A percentile compares a stretch with the other conserved stretches of the same genome.
These are phyloP conservation scores for Cercospora canescens DNA, from an alignment of 2,329 filamentous ascomycete species.

Conservation along the genomic window DNA sequence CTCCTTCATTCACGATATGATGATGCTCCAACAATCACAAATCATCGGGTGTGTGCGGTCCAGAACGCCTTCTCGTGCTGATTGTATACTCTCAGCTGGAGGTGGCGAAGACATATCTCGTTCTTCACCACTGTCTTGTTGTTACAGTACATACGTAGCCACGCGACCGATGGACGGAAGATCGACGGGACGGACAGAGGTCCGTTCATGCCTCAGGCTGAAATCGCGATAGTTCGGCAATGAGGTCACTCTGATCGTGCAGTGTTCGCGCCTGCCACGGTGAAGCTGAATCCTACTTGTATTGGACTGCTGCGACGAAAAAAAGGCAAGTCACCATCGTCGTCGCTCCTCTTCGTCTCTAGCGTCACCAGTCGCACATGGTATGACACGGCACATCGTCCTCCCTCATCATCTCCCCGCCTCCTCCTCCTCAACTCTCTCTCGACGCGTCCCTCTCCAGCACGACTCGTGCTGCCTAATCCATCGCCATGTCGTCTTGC, in stretches of 20 bases:
- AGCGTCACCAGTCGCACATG: not conserved
- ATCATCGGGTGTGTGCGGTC: no score
- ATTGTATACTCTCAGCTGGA: no score
- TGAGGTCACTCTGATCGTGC: not conserved
- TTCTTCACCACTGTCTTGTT: not conserved
- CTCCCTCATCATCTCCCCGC: not conserved
- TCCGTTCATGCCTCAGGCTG: not conserved
- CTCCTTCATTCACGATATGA: no score
- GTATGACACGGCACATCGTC: not conserved
- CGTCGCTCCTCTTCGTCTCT: not conserved
- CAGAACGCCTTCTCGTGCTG: no score
- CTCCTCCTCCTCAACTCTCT: not conserved
- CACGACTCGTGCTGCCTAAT: not conserved
- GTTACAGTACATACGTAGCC: not conserved
- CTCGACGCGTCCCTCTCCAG: not conserved
- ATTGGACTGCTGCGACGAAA: not conserved
- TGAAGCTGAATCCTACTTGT: not conserved
- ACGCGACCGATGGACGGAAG: not conserved
- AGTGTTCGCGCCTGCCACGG: not conserved
- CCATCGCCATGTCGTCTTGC: conserved; percentile 59
- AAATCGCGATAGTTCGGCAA: not conserved
- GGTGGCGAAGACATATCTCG: no score
- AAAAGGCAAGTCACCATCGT: not conserved
- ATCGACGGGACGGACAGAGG: not conserved
- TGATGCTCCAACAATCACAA: no score